Evolutionary conservation across 1,284 basidiomycete species (phyloP), one percentile per base, ranked within the genome.

Genomic region (Moniliophthora roreri): DNA sequence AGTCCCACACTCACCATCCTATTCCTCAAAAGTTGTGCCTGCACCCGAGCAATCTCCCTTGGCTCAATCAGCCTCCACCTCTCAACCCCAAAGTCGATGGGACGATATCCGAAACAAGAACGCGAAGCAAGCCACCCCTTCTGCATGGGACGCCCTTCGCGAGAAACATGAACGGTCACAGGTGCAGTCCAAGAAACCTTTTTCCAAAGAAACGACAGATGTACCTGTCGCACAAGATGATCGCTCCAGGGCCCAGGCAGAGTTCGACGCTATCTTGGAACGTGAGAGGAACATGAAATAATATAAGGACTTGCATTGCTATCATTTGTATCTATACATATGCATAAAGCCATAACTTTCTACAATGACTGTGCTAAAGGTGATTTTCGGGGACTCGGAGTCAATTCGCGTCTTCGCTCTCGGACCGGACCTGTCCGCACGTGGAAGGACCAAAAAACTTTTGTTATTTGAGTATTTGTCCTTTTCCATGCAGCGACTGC

Each of bases 81-180:
- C 15, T 6, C 45, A 65, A 45, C 63, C 66, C 13, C 51, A 56
- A 51, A 78, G 64, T 52, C 78, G 71, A 57, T 89, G 86, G 87
- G 83, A 85, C 38, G 77, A 83, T 56, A 82, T 89, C 40, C 81
- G 85, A 50, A 69, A 70, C 44, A 76, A 70, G n/a, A 85, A 84
- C 55, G 66, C 73, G 28, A 75, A 69, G 32, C 64, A 70, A 26
- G 72, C 71, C 2, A 65, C 71, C 28, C 70, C 70, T 20, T 86
- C 87, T 11, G 74, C 84, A 4, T 89, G 86, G 86, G 86, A 88
- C 60, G 65, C 68, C 32, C 71, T 89, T 24, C 81, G 87, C 35
- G 82, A 87, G 62, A 73, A 66, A 28, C 77, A 86, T 55, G 82
- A 84, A 63, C 70, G 72, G 60, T 56, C 64, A 47, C 58, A 60